Base-by-base conservation (phyloP, 768 basidiomycete genomes). In the Lentinus brumalis region DNA sequence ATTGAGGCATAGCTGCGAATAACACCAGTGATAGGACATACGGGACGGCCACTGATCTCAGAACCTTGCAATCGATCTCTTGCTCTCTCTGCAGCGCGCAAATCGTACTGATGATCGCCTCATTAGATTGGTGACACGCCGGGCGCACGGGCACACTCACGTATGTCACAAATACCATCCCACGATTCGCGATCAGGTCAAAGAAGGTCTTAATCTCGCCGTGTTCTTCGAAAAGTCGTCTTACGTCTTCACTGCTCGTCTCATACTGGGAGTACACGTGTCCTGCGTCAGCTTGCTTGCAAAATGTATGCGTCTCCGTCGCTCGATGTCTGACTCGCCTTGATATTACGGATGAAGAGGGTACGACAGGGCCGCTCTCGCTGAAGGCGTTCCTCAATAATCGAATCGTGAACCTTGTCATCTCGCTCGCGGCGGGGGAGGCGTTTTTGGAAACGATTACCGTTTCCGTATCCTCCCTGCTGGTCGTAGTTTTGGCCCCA, bases 131-230 rank as follows among this genome's bases (percentile, higher is more conserved):
- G 21, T 2, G 15, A 31, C 3, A 12, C 11, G 14, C n/a, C 31
- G 8, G 8, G 5, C 16, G 30, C 15, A 5, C 12, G 5, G 10
- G n/a, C 4, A 4, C 8, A 85, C 96, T 84, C 77, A 98, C 97
- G 73, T 93, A 99, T 50, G 96, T 99, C 47, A 98, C 91, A 74
- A 99, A 99, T 14, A 98, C 91, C 92, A 99, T 97, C n/a, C 97
- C 97, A 61, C 97, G 83, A 11, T 91, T 96, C 51, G 86, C 84
- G 63, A 98, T 92, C 18, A 98, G 79, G 75, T 99, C 97, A 74
- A 98, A 98, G 74, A 96, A 98, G 1, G 92, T 95, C 77, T 94
- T 95, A 78, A 98, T 93, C 69, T 94, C 93, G 64, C 97, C 97
- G 70, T 94, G 92, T 60, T 91, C 89, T 77, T 94, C 93, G 75